Percentiles rank a stretch among this genome's conserved stretches.
Evolutionary conservation across 805 yeast genomes (phyloP).

Genomic region (Debaryomyces maramus): DNA sequence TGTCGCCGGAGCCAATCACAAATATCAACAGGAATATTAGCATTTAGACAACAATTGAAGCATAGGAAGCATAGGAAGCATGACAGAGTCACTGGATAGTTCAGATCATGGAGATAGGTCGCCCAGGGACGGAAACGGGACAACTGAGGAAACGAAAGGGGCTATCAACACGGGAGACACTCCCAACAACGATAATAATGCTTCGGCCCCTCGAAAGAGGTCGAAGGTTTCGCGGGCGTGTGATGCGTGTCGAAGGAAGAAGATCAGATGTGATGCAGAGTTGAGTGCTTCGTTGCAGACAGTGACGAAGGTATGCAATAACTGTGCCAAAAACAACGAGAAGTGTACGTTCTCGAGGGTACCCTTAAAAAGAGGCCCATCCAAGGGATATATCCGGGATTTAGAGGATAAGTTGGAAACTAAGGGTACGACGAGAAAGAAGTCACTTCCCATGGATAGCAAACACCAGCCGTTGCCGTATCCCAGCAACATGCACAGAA

Average conservation of each 20-base stretch:
- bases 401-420: constrained; percentile 36
- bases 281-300: constrained; percentile 44
- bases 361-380: constrained; percentile 78
- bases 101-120: constrained; percentile 3
- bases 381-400: constrained; percentile 63
- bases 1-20: no score
- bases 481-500: constrained; percentile 5
- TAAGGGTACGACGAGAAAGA: constrained; percentile 1
- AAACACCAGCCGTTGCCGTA: constrained; percentile 10
- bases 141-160: no score
- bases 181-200: neutral
- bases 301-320: constrained; percentile 57
- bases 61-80: no score
- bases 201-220: constrained; percentile 49
- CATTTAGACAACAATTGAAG: no score
- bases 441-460: neutral
- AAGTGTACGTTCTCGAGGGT: constrained; percentile 66
- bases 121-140: neutral
- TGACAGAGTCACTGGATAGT: no score
- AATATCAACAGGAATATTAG: no score
- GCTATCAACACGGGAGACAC: constrained; percentile 4
- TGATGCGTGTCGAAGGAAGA: constrained; percentile 75
- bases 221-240: constrained; percentile 80
- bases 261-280: constrained; percentile 68
- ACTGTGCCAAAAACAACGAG: constrained; percentile 61